phyloP scores from a whole-genome alignment of 2,329 filamentous ascomycete species.

The Exophiala xenobiotica region DNA sequence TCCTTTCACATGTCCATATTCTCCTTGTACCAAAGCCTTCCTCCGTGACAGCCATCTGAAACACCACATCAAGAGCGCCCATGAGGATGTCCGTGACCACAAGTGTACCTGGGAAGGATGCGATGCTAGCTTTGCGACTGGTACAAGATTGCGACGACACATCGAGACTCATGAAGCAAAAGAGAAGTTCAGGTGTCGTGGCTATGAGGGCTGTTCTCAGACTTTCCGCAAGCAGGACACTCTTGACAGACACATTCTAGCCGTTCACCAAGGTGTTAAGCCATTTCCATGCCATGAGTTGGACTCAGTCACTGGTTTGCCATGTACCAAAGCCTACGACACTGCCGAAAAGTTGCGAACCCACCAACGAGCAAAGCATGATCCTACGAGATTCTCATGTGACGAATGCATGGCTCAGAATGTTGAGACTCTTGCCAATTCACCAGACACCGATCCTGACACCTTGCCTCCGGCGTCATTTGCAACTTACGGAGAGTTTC shows the following conservation, averaged over 20 bases:
- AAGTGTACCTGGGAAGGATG: slow-evolving; percentile 71
- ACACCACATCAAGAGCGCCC: slow-evolving; percentile 79
- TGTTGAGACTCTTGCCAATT: slow-evolving; percentile 38
- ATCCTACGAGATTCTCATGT: slow-evolving; percentile 71
- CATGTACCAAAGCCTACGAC: slow-evolving; percentile 70
- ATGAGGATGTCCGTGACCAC: slow-evolving; percentile 69
- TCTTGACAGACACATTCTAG: slow-evolving; percentile 75
- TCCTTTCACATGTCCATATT: slow-evolving; percentile 69
- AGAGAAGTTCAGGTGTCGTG: slow-evolving; percentile 72
- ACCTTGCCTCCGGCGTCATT: slow-evolving; percentile 57
- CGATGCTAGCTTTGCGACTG: slow-evolving; percentile 77
- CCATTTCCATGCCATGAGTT: slow-evolving; percentile 68
- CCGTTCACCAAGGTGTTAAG: slow-evolving; percentile 69
- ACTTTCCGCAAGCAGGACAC: slow-evolving; percentile 87
- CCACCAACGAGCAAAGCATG: slow-evolving; percentile 70
- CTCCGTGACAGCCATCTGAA: slow-evolving; percentile 82
- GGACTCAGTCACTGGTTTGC: slow-evolving; percentile 51
- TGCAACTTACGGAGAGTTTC: slow-evolving; percentile 67
- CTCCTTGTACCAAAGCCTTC: slow-evolving; percentile 78
- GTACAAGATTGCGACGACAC: slow-evolving; percentile 74
- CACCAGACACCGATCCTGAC: slow-evolving; percentile 21
- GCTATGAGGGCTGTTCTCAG: slow-evolving; percentile 68
- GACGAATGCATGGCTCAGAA: slow-evolving; percentile 61
- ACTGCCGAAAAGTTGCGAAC: slow-evolving; percentile 68
- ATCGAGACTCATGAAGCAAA: slow-evolving; percentile 74